Base-by-base conservation (phyloP, 2,329 filamentous ascomycete genomes). In the Colletotrichum sp. region DNA sequence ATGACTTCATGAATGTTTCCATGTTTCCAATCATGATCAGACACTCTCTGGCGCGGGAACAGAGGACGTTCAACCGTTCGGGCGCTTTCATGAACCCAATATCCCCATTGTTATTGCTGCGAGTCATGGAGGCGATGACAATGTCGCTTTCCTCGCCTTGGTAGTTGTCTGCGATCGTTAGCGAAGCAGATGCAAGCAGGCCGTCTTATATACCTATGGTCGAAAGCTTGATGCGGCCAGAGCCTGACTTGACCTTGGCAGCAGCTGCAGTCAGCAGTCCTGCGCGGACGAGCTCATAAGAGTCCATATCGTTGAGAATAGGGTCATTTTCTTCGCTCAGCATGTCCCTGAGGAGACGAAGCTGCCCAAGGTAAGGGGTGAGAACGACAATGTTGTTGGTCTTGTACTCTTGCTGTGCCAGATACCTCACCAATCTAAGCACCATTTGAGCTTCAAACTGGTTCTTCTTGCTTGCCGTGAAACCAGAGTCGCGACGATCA, bases 61-160 rank as follows among this genome's bases (percentile, higher is more conserved):
- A 82, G 3, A 96, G 83, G 0, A 96, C 94, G 21, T 95, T 95
- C 0, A 95, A 81, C 1, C 94, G 87, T 78, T 96, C 90, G 0
- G 91, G 90, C 0, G 92, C 87, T 0, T 85, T 81, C 87, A 96
- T 92, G 81, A 96, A 96, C 0, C 94, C 94, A 34, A 95, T 94
- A 2, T 95, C 92, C 0, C 90, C 89, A 0, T 80, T 80, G 0
- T 79, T 73, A 77, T 96, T 96, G 81, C 93, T 94, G 6, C 94
- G 86, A 0, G 93, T 95, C 13, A 96, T 82, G 0, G 92, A 93
- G 0, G 86, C 90, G 9, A 96, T 89, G 0, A 95, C 92, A 18
- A 96, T 93, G 2, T 95, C 91, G 48, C 91, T 92, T 78, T 96
- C 94, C 79, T 96, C 94, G 2, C 94, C 94, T 81, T 96, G 94